phyloP scores from a whole-genome alignment of 768 basidiomycete genomes.

The Chalciporus sphaerocephalus region DNA sequence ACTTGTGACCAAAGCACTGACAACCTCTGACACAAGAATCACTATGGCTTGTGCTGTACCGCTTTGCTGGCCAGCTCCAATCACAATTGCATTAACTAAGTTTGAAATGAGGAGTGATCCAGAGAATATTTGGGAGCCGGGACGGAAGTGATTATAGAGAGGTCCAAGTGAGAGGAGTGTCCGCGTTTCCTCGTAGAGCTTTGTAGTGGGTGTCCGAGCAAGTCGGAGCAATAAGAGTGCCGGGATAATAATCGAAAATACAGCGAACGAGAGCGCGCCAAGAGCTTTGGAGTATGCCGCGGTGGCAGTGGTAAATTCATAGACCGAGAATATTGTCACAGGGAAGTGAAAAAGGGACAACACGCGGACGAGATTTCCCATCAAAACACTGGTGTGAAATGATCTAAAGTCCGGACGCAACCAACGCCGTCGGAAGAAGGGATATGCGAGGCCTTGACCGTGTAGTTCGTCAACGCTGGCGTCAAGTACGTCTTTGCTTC shows the following conservation, averaged over 20 bases:
- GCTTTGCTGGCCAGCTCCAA: slow-evolving; percentile 85
- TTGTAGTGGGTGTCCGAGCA: slow-evolving; percentile 74
- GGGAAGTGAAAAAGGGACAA: slow-evolving; percentile 93
- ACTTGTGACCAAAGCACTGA: slow-evolving; percentile 81
- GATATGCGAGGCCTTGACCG: slow-evolving; percentile 23
- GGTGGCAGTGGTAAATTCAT: slow-evolving; percentile 44
- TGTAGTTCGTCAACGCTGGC: slow-evolving; percentile 29
- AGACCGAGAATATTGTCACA: slow-evolving; percentile 86
- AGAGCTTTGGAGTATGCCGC: slow-evolving; percentile 65
- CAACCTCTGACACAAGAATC: slow-evolving; percentile 84
- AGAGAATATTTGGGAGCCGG: slow-evolving; percentile 87
- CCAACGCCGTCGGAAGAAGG: slow-evolving; percentile 30
- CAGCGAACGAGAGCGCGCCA: slow-evolving; percentile 73
- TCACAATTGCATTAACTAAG: slow-evolving; percentile 73
- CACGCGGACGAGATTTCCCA: slow-evolving; percentile 89
- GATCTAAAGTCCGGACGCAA: slow-evolving; percentile 59
- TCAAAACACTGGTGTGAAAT: slow-evolving; percentile 75
- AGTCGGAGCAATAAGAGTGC: slow-evolving; percentile 73
- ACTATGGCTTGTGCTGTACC: slow-evolving; percentile 91
- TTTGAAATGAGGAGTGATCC: slow-evolving; percentile 77
- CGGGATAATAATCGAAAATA: slow-evolving; percentile 78
- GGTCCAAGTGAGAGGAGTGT: slow-evolving; percentile 88
- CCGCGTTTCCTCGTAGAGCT: slow-evolving; percentile 91
- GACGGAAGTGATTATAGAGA: slow-evolving; percentile 91
- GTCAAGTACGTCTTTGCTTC: slow-evolving; percentile 52